Evolutionary conservation across 2,329 filamentous ascomycete species (phyloP).

Genomic region (Calonectria pseudoreteaudii): DNA sequence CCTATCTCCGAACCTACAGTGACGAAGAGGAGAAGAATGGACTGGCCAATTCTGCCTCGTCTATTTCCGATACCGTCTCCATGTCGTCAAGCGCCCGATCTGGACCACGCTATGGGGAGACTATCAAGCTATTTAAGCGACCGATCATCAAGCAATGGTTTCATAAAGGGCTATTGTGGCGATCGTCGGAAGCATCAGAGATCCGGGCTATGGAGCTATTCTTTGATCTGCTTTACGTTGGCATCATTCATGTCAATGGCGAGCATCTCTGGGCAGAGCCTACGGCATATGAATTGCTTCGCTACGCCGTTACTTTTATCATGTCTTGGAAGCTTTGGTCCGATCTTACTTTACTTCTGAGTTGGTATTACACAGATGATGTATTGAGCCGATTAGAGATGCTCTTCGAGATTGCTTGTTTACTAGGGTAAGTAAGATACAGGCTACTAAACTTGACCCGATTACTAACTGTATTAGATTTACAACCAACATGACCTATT

Average conservation of each 20-base stretch:
- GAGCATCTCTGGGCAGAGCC: slow-evolving; percentile 69
- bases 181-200: slow-evolving; percentile 68
- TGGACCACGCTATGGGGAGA: slow-evolving; percentile 49
- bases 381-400: slow-evolving; percentile 69
- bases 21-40: slow-evolving; percentile 39
- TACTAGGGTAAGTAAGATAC: slow-evolving; percentile 62
- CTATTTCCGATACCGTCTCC: slow-evolving; percentile 42
- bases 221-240: slow-evolving; percentile 71
- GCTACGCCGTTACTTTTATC: slow-evolving; percentile 71
- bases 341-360: slow-evolving; percentile 67
- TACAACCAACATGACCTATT: slow-evolving; percentile 71
- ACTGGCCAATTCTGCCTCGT: slow-evolving; percentile 32
- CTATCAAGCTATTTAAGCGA: slow-evolving; percentile 68
- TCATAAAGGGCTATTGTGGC: slow-evolving; percentile 73
- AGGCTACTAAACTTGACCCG: too few species aligned
- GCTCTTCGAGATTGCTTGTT: slow-evolving; percentile 70
- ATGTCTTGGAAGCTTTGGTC: slow-evolving; percentile 75
- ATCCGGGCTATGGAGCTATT: slow-evolving; percentile 75
- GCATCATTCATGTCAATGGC: slow-evolving; percentile 73
- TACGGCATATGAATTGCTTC: slow-evolving; percentile 65
- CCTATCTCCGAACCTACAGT: slow-evolving; percentile 63
- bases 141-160: slow-evolving; percentile 75
- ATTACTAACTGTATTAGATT: slow-evolving; percentile 49
- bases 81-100: slow-evolving; percentile 28
- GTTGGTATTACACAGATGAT: slow-evolving; percentile 73